Conservation (phyloP, 73 alveolate species). For the Effrenium voratum region DNA sequence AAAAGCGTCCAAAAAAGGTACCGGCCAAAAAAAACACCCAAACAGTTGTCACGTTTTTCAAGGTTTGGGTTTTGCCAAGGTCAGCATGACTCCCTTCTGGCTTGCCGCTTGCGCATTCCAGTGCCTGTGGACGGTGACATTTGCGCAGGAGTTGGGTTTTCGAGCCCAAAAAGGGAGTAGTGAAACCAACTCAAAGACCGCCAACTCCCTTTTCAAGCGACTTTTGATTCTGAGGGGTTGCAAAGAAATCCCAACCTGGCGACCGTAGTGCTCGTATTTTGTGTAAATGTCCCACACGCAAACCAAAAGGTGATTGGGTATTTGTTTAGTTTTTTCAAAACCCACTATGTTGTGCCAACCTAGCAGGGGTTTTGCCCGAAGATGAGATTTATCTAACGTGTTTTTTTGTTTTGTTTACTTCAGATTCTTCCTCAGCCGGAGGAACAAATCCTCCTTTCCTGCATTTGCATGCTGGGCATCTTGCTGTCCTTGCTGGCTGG, state of each 20-base stretch:
- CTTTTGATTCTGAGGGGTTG: background rate
- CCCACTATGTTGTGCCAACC: background rate
- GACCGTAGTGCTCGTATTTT: background rate
- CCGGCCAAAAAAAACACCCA: background rate
- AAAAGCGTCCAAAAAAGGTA: too few species aligned
- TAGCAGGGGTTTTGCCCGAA: background rate
- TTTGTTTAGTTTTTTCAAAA: background rate
- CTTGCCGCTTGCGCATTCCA: slow-evolving; percentile 40
- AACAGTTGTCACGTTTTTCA: background rate
- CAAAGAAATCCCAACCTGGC: background rate
- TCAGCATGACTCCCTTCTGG: slow-evolving; percentile 48
- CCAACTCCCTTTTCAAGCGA: background rate
- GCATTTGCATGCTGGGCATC: slow-evolving; percentile 53
- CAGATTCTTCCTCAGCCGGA: background rate
- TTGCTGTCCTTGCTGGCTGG: slow-evolving; percentile 46
- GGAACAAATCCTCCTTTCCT: background rate
- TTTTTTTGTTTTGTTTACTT: background rate
- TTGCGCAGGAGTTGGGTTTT: background rate
- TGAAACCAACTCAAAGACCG: background rate
- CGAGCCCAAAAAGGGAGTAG: background rate
- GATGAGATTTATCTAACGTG: background rate
- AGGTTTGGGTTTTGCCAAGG: background rate
- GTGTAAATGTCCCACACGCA: background rate
- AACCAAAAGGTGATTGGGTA: background rate
- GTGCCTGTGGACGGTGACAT: slow-evolving; percentile 41